Evolutionary conservation across 495 filamentous ascomycete species (phyloP).

Genomic region (Lasiosphaeris hirsuta): DNA sequence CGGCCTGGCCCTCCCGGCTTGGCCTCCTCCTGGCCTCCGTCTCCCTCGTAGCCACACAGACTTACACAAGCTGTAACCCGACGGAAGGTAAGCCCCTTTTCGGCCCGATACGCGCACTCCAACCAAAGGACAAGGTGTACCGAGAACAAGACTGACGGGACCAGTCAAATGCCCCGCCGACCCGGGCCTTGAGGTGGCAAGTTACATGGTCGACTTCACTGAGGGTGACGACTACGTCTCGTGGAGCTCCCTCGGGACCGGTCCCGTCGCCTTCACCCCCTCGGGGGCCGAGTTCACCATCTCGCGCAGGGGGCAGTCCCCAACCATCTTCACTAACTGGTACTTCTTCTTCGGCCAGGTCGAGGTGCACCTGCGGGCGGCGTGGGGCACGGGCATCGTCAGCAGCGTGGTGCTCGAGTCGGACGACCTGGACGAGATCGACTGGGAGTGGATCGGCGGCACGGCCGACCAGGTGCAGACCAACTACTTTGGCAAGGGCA

Average conservation of each 20-base stretch:
- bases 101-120: not conserved
- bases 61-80: not conserved
- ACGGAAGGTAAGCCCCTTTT: not conserved
- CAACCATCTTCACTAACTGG: conserved; percentile 63
- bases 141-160: not conserved
- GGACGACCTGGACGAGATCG: conserved; percentile 88
- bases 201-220: conserved; percentile 58
- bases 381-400: conserved; percentile 65
- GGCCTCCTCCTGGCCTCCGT: not conserved
- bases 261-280: conserved; percentile 53
- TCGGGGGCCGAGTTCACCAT: conserved; percentile 72
- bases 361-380: conserved; percentile 60
- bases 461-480: conserved; percentile 66
- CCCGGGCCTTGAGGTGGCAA: conserved; percentile 7
- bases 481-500: conserved; percentile 93
- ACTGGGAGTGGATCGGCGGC: conserved; percentile 76
- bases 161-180: conserved; percentile 16
- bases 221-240: conserved; percentile 59
- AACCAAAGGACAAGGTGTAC: no score
- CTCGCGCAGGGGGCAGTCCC: conserved; percentile 66
- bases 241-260: conserved; percentile 55
- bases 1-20: no score
- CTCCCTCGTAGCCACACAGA: not conserved
- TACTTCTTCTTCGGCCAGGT: conserved; percentile 78
- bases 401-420: conserved; percentile 81